These are phyloP conservation scores for Trypethelium eluteriae DNA, from an alignment of 495 filamentous ascomycete genomes.

Conservation along the genomic window DNA sequence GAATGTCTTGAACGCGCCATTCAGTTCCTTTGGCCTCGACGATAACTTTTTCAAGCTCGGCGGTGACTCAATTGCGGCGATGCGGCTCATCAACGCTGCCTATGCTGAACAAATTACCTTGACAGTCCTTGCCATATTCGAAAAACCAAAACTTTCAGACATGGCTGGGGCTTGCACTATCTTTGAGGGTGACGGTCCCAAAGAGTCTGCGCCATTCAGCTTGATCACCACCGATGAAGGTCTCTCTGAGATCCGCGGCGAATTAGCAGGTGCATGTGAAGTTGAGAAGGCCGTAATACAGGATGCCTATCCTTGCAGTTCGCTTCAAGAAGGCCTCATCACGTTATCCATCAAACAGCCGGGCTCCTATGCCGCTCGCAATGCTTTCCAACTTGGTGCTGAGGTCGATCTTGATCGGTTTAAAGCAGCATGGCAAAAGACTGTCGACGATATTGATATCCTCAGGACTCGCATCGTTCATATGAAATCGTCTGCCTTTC, in stretches of 20 bases:
- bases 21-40: conserved; percentile 18
- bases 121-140: conserved; percentile 46
- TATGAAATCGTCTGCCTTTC: conserved; percentile 17
- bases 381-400: conserved; percentile 39
- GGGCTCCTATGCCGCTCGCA: conserved; percentile 38
- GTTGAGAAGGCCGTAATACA: conserved; percentile 40
- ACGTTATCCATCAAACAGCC: conserved; percentile 38
- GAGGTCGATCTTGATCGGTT: conserved; percentile 40
- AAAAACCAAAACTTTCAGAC: conserved; percentile 40
- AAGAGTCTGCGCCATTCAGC: conserved; percentile 39
- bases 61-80: conserved; percentile 29
- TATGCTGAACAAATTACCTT: conserved; percentile 39
- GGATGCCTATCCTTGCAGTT: conserved; percentile 55
- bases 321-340: conserved; percentile 47
- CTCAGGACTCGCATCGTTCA: conserved; percentile 41
- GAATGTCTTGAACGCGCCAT: neutral
- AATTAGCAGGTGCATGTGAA: conserved; percentile 41
- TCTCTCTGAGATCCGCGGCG: conserved; percentile 36
- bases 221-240: conserved; percentile 35
- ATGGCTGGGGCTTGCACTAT: conserved; percentile 37
- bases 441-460: conserved; percentile 30
- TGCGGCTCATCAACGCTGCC: conserved; percentile 24
- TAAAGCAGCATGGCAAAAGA: conserved; percentile 42
- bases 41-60: conserved; percentile 28
- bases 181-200: conserved; percentile 14